Evolutionary conservation across 2,329 filamentous ascomycete species (phyloP), one percentile per base, ranked within the genome.

Genomic region (Stemphylium beticola): DNA sequence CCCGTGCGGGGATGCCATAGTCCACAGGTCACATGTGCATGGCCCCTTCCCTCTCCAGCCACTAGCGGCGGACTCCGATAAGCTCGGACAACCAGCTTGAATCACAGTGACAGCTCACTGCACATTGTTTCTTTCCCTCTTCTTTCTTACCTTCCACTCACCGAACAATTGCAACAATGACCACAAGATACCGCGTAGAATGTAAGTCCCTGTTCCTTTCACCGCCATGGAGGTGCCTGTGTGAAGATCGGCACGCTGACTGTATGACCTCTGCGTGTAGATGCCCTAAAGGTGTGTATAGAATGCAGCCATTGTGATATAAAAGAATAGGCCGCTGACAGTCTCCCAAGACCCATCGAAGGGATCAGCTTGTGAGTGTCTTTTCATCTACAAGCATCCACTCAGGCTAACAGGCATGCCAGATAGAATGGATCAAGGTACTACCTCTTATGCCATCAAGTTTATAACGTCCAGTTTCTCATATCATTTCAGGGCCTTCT

Each of bases 371-470:
- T 68, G 92, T 92, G 77, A 83, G 90, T 89, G 29, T 39, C 31
- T 24, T 26, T 24, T 9, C n/a, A 40, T 26, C 2, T 5, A 31
- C 4, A 17, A 31, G 18, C 26, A 14, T 7, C 31, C 18, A 38
- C 17, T 24, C 12, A 26, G 20, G 51, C 66, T 69, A 51, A 71
- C 40, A 29, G 11, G 36, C 34, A 24, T 18, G 9, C 20, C 8
- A 83, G 80, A 85, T 85, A 55, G 92, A 96, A 88, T 98, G 93
- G 93, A 91, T 98, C 81, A 98, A 99, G 78, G 81, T 82, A 76
- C 49, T 8, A 20, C 14, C 12, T 9, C 18, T 4, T 17, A 6
- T 3, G 31, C 12, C 24, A n/a, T 26, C 4, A 15, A 10, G 31
- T 12, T 20, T 20, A 36, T 2, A 17, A 22, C 31, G 58, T 34